Evolutionary conservation across 768 basidiomycete species (phyloP).

Genomic region (Lentinula sp.): DNA sequence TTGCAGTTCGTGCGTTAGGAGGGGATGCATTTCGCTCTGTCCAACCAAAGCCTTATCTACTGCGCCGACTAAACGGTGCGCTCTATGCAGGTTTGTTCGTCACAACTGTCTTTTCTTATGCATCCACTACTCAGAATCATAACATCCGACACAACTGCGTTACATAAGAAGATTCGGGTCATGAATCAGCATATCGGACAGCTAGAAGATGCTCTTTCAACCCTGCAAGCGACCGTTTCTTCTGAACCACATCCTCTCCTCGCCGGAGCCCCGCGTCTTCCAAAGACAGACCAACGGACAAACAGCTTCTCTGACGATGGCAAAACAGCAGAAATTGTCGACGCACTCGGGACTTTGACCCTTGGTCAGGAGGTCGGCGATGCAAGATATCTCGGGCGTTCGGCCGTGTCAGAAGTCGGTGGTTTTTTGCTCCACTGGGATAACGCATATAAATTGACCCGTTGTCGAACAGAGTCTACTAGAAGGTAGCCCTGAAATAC

Average conservation of each 20-base stretch:
- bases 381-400: slow-evolving; percentile 8
- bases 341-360: slow-evolving; percentile 2
- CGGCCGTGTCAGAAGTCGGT: slow-evolving; percentile 9
- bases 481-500: neutral
- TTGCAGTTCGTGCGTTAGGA: slow-evolving; percentile 43
- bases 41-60: slow-evolving; percentile 13
- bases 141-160: slow-evolving; percentile 57
- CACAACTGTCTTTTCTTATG: neutral
- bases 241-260: slow-evolving; percentile 56
- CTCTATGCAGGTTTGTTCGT: slow-evolving; percentile 38
- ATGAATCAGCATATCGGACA: slow-evolving; percentile 68
- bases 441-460: neutral
- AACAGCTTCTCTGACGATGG: neutral
- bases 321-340: neutral
- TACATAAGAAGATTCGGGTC: slow-evolving; percentile 58
- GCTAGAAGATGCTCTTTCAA: slow-evolving; percentile 60
- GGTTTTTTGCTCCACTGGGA: neutral
- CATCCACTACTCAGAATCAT: neutral
- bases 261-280: slow-evolving; percentile 17
- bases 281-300: neutral
- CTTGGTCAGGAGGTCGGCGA: neutral
- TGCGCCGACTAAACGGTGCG: neutral
- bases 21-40: slow-evolving; percentile 60
- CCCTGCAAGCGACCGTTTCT: slow-evolving; percentile 51
- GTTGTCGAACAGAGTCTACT: neutral